These are phyloP conservation scores for Trichosanthes cucumerina DNA, from an alignment of 306 rosid genomes.

Conservation along the genomic window DNA sequence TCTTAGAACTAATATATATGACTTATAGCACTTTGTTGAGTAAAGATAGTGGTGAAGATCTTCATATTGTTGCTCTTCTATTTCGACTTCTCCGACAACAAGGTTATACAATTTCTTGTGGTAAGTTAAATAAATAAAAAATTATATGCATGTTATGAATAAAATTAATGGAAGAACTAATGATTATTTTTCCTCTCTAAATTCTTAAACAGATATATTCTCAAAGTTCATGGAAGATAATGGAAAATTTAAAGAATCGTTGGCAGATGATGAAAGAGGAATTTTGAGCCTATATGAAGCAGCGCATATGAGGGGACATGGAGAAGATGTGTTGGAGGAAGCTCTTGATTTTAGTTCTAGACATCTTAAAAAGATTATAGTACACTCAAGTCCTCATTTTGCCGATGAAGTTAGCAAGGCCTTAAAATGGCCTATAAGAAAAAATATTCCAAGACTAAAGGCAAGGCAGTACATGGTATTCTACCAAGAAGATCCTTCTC, in stretches of 20 bases:
- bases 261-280: conserved; percentile 11
- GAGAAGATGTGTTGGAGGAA: conserved; percentile 39
- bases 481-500: conserved; percentile 26
- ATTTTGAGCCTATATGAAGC: conserved; percentile 50
- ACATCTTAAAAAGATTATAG: not conserved
- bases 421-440: conserved; percentile 21
- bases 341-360: conserved; percentile 26
- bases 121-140: conserved; percentile 15
- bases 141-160: no score
- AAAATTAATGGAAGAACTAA: no score
- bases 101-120: conserved; percentile 21
- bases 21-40: not conserved
- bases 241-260: conserved; percentile 20
- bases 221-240: conserved; percentile 21
- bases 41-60: not conserved
- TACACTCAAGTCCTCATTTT: not conserved
- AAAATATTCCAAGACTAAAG: conserved; percentile 22
- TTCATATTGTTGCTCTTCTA: conserved; percentile 17
- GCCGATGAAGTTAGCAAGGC: conserved; percentile 8
- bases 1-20: not conserved
- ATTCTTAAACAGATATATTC: conserved; percentile 19
- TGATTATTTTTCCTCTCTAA: not conserved
- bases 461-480: conserved; percentile 21
- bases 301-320: conserved; percentile 18
- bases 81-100: conserved; percentile 44